Evolutionary conservation across 768 basidiomycete species (phyloP), one percentile per base, ranked within the genome.

Genomic region (Macrolepiota albuminosa): DNA sequence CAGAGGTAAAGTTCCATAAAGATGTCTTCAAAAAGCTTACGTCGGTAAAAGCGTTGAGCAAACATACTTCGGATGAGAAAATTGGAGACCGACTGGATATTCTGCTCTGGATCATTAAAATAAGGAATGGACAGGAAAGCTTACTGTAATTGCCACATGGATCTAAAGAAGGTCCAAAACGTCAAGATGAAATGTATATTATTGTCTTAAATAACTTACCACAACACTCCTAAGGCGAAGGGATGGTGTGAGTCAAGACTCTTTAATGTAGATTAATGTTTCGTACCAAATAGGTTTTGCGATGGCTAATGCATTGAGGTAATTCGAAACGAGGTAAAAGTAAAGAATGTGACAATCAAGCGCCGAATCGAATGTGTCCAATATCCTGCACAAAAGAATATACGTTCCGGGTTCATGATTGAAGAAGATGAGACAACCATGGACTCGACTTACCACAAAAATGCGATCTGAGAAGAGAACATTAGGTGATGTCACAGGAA

Each of bases 301-400:
- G 21, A 86, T 70, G 3, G 83, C 77, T 18, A 69, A 6, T 3
- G 79, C 77, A 63, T 81, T 80, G 58, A 79, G 67, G 63, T 78
- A 86, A 69, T 86, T 84, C 45, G 67, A 71, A 46, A 86, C 82
- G 54, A 85, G 74, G 63, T 86, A 86, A 64, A 75, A 76, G 63
- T 86, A 87, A 42, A 83, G 72, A 61, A 84, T 77, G 65, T 86
- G 85, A 52, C 74, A 73, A 49, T 79, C 81, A 57, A 86, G 65
- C 46, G 71, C 73, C 0, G 79, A 78, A 64, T 85, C 82, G 57
- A 86, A 81, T 0, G 84, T 84, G 66, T 86, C 84, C 26, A 86
- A 64, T 4, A 72, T 59, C 79, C 83, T 84, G 43, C 51, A 63
- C 53, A 31, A 60, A 58, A 37, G 50, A 29, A 51, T 36, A 29